Base-by-base conservation (phyloP, 73 alveolate species). In the Paramecium bursaria region DNA sequence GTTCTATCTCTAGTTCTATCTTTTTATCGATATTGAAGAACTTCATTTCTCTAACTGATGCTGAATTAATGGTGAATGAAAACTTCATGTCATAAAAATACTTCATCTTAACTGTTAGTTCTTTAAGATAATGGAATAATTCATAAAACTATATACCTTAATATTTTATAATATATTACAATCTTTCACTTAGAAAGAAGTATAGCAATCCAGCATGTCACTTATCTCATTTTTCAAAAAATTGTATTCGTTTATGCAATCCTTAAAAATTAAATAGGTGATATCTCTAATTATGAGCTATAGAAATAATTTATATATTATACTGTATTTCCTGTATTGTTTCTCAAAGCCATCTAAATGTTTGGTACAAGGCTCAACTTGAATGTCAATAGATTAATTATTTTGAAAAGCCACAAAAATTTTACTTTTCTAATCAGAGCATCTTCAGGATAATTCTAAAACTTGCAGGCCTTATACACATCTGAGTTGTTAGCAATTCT, bases 1-100 rank as follows among this genome's bases (percentile, higher is more conserved):
- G 26, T 7, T 67, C 82, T 35, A 67, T 67, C 44, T 67, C 82
- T 9, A 39, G 17, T 47, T 25, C 35, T n/a, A 7, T 11, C 44
- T 67, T 67, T 42, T 42, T 67, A 31, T 67, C 82, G 19, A 67
- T 35, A 3, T 11, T 17, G 44, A 67, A 67, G 60, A 53, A 67
- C 22, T 67, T 67, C 7, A 67, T 44, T 39, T 67, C 82, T 19
- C 82, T 67, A 3, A 42, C 82, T 15, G 82, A 67, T 13, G 54
- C 82, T 39, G 82, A 67, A 39, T 67, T 67, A 17, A 67, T 14
- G 22, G 82, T 47, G 44, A 67, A 67, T 35, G 5, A 19, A 9
- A 47, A 67, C 22, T 46, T 67, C 82, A 67, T 67, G 15, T 31
- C 33, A 39, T 67, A 42, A 39, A 67, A 67, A 39, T 39, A 11